A percentile compares a stretch with the other conserved stretches of the same genome.
Evolutionary conservation across 176 grass and related monocot genomes (phyloP).

Genomic region (Bonia amplexicaulis): DNA sequence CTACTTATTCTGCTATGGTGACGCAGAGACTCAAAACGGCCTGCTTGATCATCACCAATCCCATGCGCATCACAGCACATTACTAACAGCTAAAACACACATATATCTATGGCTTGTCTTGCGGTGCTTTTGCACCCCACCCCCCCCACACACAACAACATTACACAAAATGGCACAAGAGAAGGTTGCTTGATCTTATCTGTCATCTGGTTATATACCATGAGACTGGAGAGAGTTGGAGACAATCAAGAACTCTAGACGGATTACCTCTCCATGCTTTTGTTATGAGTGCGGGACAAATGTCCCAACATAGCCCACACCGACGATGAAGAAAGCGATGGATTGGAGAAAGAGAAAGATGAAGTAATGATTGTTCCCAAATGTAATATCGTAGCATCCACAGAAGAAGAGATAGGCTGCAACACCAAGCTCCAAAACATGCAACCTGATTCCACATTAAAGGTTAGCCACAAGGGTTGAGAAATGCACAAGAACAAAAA

Average conservation of each 20-base stretch:
- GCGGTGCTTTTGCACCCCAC: background rate
- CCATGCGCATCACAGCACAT: constrained; percentile 16
- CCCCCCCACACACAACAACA: background rate
- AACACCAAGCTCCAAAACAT: constrained; percentile 60
- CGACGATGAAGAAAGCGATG: constrained; percentile 61
- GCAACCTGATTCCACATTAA: constrained; percentile 46
- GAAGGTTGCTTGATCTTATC: constrained; percentile 23
- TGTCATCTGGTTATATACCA: constrained; percentile 1
- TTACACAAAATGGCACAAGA: constrained; percentile 23
- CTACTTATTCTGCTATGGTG: background rate
- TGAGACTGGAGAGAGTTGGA: background rate
- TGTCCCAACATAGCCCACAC: constrained; percentile 64
- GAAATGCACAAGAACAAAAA: background rate
- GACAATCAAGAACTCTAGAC: background rate
- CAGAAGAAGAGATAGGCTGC: constrained; percentile 68
- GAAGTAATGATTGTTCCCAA: constrained; percentile 56
- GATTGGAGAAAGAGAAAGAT: constrained; percentile 72
- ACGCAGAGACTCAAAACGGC: background rate
- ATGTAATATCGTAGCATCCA: constrained; percentile 55
- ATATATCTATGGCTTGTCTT: constrained; percentile 15
- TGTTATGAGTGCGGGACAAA: constrained; percentile 36
- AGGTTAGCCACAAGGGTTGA: constrained; percentile 1
- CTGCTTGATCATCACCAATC: constrained; percentile 21
- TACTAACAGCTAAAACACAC: constrained; percentile 28
- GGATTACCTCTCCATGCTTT: background rate